Percentiles rank a stretch among this genome's conserved stretches.
Conservation (phyloP, 345 rosid species). For the Angophora floribunda region DNA sequence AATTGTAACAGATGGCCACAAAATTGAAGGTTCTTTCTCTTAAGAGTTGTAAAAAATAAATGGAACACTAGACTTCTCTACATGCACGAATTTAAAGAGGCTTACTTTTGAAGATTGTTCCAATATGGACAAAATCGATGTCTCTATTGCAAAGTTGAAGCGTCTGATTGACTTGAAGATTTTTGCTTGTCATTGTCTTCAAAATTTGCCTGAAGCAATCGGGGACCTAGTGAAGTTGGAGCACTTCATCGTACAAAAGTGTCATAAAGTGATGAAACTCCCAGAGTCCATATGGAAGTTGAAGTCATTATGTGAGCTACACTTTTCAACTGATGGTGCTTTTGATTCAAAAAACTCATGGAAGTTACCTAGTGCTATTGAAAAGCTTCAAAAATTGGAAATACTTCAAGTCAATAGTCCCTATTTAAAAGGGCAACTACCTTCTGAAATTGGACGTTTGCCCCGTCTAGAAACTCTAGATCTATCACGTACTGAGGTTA, state of each 20-base stretch:
- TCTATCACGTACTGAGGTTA: no score
- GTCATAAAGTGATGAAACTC: neutral
- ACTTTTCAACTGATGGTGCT: neutral
- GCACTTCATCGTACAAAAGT: neutral
- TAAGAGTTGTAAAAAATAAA: neutral
- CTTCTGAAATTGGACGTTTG: neutral
- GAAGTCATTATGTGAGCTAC: neutral
- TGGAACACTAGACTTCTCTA: neutral
- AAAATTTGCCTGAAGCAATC: neutral
- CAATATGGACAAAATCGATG: neutral
- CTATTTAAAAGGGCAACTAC: no score
- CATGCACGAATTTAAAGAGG: neutral
- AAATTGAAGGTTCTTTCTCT: neutral
- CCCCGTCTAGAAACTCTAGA: neutral
- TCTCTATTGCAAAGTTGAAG: neutral
- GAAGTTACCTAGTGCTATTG: neutral
- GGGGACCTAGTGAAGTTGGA: neutral
- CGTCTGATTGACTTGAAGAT: neutral
- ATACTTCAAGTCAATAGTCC: neutral
- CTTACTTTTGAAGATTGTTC: neutral
- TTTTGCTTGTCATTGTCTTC: neutral
- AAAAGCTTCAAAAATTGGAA: neutral
- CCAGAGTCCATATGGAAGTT: neutral
- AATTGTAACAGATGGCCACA: neutral
- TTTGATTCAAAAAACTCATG: neutral